Percentiles rank a stretch among this genome's conserved stretches.
Evolutionary conservation across 768 basidiomycete genomes (phyloP).

Genomic region (Phallus indusiatus): DNA sequence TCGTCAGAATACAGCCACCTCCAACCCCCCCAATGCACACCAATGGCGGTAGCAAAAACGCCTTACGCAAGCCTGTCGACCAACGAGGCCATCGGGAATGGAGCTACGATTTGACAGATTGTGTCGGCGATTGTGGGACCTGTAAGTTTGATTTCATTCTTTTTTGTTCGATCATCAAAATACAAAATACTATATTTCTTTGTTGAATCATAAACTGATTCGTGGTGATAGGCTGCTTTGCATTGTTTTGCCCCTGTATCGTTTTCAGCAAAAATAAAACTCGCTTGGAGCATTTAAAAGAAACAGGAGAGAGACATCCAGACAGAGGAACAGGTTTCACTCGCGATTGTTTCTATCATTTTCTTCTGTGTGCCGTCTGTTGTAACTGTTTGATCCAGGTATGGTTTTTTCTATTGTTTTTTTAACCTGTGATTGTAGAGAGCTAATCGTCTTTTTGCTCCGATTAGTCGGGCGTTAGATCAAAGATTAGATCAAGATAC

Average conservation of each 20-base stretch:
- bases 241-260: slow-evolving; percentile 35
- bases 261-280: slow-evolving; percentile 31
- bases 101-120: slow-evolving; percentile 20
- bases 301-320: slow-evolving; percentile 29
- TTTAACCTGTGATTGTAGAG: slow-evolving; percentile 28
- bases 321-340: slow-evolving; percentile 25
- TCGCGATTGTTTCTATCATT: slow-evolving; percentile 30
- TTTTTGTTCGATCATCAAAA: neutral
- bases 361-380: slow-evolving; percentile 21
- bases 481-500: slow-evolving; percentile 33
- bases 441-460: slow-evolving; percentile 11
- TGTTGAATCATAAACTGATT: neutral
- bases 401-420: slow-evolving; percentile 25
- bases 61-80: slow-evolving; percentile 16
- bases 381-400: slow-evolving; percentile 23
- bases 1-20: neutral
- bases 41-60: slow-evolving; percentile 18
- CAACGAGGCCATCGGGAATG: slow-evolving; percentile 24
- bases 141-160: slow-evolving; percentile 15
- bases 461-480: slow-evolving; percentile 17
- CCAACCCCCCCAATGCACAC: neutral
- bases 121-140: slow-evolving; percentile 16
- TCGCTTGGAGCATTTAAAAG: slow-evolving; percentile 30
- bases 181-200: neutral
- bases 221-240: slow-evolving; percentile 23